Evolutionary conservation across 176 grass and related monocot genomes (phyloP), one percentile per base, ranked within the genome.

Genomic region (Oryza meridionalis): DNA sequence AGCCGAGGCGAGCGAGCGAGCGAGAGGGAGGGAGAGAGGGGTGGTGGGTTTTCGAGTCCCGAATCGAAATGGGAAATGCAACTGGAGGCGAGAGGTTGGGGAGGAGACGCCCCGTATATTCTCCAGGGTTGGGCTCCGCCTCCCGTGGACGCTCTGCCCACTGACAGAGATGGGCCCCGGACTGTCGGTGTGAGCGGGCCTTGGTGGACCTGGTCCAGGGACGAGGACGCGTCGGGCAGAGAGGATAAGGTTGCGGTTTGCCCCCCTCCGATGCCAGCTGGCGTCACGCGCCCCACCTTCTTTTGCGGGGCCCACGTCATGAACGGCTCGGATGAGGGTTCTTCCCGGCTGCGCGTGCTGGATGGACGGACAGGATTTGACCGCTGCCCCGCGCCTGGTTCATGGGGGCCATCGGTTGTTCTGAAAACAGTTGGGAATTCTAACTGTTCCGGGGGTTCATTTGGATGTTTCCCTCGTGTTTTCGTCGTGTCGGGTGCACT

Each of bases 231-330:
- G 70, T 81, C 61, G 46, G 47, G 86, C 35, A 77, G 65, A 87
- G 83, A 90, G 84, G 88, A 91, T 91, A 90, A 86, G 86, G 94
- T 87, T 85, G 84, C 65, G 69, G 49, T 24, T 78, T 81, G 31
- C 79, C 82, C 79, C 82, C 51, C 90, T 49, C 79, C 77, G 42
- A 82, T 72, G 85, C 88, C 86, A 96, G 94, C 91, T 96, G 94
- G 88, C 87, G 84, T 89, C 88, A 92, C 90, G 90, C 93, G 74
- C 76, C 85, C 90, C 88, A 84, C 84, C 88, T 67, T 68, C 80
- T 40, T 53, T 5, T 63, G 77, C 72, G 11, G 71, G 76, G 61
- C 67, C 77, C 81, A 7, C 77, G 9, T 32, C 11, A 13, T 33
- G 2, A 26, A 83, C 90, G 88, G 85, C 3, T 12, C 11, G n/a